These are phyloP conservation scores for Penicillium bovifimosum DNA, from an alignment of 495 filamentous ascomycete genomes.

Conservation along the genomic window DNA sequence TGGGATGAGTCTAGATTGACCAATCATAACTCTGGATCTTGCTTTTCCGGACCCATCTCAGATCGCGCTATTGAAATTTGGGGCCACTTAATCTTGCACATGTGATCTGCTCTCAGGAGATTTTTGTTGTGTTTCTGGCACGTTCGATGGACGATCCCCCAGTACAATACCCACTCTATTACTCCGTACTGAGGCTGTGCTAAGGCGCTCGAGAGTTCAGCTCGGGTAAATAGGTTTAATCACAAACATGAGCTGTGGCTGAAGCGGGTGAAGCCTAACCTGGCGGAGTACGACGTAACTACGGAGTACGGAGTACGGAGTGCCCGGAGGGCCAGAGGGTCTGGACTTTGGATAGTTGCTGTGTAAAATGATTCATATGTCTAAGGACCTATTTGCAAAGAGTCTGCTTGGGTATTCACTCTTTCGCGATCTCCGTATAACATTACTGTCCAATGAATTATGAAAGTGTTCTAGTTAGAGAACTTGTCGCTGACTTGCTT, in stretches of 20 bases:
- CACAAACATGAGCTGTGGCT: background rate
- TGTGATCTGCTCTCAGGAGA: background rate
- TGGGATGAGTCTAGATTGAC: background rate
- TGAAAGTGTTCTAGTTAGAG: background rate
- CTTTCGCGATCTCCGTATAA: background rate
- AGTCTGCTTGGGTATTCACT: background rate
- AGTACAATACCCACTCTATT: no score
- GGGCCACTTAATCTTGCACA: background rate
- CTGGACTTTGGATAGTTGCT: no score
- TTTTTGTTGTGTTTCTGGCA: background rate
- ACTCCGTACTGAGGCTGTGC: no score
- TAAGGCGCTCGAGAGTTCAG: background rate
- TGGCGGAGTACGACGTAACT: no score
- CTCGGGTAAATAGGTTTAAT: background rate
- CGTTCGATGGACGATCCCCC: background rate
- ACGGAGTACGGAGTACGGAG: no score
- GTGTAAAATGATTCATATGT: background rate
- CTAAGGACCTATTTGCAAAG: background rate
- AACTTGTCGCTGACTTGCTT: background rate
- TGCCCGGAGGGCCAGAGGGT: no score
- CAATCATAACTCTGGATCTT: background rate
- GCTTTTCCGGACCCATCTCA: background rate
- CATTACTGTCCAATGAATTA: background rate
- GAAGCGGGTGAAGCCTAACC: no score
- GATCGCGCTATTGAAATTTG: conserved; percentile 1